Evolutionary conservation across 495 filamentous ascomycete species (phyloP).

Genomic region (Terfezia claveryi): DNA sequence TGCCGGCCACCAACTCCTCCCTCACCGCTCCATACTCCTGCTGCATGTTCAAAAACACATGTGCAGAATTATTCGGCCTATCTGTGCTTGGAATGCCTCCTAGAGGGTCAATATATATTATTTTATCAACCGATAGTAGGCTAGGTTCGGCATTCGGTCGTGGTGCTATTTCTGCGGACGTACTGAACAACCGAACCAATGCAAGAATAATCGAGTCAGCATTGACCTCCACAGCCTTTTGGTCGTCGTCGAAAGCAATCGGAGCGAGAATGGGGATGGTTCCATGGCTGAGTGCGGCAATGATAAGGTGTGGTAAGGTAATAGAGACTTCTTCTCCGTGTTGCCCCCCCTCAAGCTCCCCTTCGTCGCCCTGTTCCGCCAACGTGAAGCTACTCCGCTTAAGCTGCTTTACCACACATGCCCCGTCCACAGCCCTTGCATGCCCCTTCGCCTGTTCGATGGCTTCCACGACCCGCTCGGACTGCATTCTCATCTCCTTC

Average conservation of each 20-base stretch:
- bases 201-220: conserved; percentile 50
- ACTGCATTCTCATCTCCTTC: conserved; percentile 33
- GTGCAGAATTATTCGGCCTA: conserved; percentile 38
- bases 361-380: conserved; percentile 12
- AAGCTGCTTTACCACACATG: conserved; percentile 25
- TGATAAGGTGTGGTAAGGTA: conserved; percentile 36
- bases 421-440: conserved; percentile 45
- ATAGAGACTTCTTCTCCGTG: conserved; percentile 12
- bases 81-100: conserved; percentile 64
- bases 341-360: background rate
- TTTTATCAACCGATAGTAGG: conserved; percentile 38
- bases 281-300: conserved; percentile 47
- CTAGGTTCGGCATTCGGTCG: background rate
- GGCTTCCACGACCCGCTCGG: conserved; percentile 48
- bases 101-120: conserved; percentile 73
- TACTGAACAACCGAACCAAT: conserved; percentile 46
- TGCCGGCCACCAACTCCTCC: conserved; percentile 27
- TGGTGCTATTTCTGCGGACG: conserved; percentile 25
- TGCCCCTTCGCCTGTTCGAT: conserved; percentile 44
- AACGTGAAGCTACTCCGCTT: conserved; percentile 14
- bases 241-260: conserved; percentile 42
- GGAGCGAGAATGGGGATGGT: conserved; percentile 58
- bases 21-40: conserved; percentile 58
- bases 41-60: conserved; percentile 88
- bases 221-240: conserved; percentile 30